Evolutionary conservation across 2,329 filamentous ascomycete genomes (phyloP).

Genomic region (Apiospora rasikravindrae): DNA sequence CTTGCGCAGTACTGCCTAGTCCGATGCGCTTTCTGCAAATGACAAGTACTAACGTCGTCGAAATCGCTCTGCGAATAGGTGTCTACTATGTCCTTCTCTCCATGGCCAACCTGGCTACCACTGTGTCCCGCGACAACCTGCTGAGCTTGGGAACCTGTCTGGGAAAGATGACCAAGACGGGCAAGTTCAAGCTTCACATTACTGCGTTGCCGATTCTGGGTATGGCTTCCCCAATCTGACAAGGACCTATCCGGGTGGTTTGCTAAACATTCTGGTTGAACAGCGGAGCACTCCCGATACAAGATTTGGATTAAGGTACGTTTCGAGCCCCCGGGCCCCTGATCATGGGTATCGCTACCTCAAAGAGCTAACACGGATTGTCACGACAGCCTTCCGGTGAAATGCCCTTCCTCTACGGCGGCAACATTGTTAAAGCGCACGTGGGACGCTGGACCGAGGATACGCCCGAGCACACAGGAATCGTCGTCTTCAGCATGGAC

Average conservation of each 20-base stretch:
- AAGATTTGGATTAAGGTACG: constrained; percentile 84
- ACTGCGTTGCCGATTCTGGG: constrained; percentile 83
- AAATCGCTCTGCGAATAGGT: not conserved
- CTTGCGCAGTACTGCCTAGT: not conserved
- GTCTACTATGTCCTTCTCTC: constrained; percentile 86
- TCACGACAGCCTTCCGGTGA: constrained; percentile 77
- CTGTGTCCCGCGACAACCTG: constrained; percentile 79
- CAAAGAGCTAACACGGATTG: not conserved
- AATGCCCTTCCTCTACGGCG: constrained; percentile 96
- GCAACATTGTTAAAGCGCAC: constrained; percentile 75
- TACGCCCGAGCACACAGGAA: constrained; percentile 83
- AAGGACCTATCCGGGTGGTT: not conserved
- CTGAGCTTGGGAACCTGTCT: constrained; percentile 89
- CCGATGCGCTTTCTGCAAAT: not conserved
- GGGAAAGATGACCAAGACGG: constrained; percentile 94
- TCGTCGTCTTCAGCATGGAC: constrained; percentile 89
- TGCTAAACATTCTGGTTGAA: not conserved
- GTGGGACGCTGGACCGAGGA: constrained; percentile 42
- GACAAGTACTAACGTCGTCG: not conserved
- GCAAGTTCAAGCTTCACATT: constrained; percentile 93
- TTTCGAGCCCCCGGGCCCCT: not conserved
- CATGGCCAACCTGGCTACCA: constrained; percentile 89
- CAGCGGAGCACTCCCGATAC: constrained; percentile 82
- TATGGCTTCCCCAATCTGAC: constrained; percentile 51
- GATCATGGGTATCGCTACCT: not conserved